A percentile compares a stretch with the other conserved stretches of the same genome.
Evolutionary conservation across 1,284 basidiomycete species (phyloP).

Genomic region (Exobasidium rhododendri): DNA sequence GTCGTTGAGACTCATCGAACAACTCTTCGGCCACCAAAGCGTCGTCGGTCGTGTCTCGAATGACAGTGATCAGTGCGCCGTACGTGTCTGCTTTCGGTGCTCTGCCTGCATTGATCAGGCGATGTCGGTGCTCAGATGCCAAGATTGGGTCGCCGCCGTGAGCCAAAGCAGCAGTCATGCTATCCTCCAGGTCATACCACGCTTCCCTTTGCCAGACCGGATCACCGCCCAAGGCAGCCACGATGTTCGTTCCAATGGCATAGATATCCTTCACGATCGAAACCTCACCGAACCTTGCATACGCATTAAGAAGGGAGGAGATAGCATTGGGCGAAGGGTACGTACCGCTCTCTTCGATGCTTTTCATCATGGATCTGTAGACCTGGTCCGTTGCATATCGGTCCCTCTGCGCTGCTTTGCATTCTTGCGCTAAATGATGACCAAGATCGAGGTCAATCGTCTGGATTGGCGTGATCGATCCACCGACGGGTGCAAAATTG

Average conservation of each 20-base stretch:
- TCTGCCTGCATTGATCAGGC: constrained; percentile 43
- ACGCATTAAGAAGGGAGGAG: constrained; percentile 35
- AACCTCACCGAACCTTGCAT: constrained; percentile 59
- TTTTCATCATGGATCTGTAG: constrained; percentile 22
- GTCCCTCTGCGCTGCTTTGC: constrained; percentile 14
- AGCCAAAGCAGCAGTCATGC: constrained; percentile 48
- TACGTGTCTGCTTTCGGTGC: constrained; percentile 44
- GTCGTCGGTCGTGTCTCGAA: constrained; percentile 54
- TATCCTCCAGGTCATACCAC: constrained; percentile 46
- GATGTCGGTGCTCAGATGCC: constrained; percentile 40
- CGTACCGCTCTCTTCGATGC: constrained; percentile 28
- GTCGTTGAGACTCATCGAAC: constrained; percentile 49
- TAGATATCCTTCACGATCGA: constrained; percentile 59
- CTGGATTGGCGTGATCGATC: constrained; percentile 18
- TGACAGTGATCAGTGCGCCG: constrained; percentile 48
- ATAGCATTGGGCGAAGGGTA: constrained; percentile 37
- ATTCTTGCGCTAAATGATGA: constrained; percentile 8
- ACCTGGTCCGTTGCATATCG: constrained; percentile 15
- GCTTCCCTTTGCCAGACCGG: constrained; percentile 56
- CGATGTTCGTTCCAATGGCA: constrained; percentile 57
- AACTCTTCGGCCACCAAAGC: constrained; percentile 51
- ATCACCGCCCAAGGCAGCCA: constrained; percentile 32
- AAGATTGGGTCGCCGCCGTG: constrained; percentile 41
- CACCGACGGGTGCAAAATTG: neutral
- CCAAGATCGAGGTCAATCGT: constrained; percentile 42